Conservation (phyloP, 306 rosid species). For the Sindora glabra region DNA sequence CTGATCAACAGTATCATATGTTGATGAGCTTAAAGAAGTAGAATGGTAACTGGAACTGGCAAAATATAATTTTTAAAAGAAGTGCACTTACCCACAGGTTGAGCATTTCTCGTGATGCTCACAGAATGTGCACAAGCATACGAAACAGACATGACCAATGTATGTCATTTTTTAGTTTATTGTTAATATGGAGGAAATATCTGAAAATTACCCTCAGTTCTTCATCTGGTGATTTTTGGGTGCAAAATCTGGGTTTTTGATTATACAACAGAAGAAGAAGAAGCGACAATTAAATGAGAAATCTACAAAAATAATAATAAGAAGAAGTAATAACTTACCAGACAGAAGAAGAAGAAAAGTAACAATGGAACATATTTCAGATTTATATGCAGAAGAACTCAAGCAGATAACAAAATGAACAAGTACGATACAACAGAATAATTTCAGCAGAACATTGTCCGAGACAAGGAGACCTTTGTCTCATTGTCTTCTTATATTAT, state of each 20-base stretch:
- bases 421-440: too few species aligned
- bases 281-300: too few species aligned
- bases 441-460: too few species aligned
- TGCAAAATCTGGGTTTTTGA: neutral
- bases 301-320: too few species aligned
- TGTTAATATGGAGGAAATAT: neutral
- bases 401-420: too few species aligned
- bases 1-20: neutral
- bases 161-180: neutral
- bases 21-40: neutral
- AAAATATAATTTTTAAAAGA: neutral
- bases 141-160: conserved; percentile 90
- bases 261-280: too few species aligned
- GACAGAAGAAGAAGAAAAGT: too few species aligned
- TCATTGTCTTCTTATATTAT: too few species aligned
- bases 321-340: too few species aligned
- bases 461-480: too few species aligned
- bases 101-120: conserved; percentile 96
- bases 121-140: conserved; percentile 92
- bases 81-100: conserved; percentile 85
- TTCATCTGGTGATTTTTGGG: conserved; percentile 1
- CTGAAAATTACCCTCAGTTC: neutral
- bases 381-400: neutral
- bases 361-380: neutral
- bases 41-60: neutral